A percentile compares a stretch with the other conserved stretches of the same genome.
Evolutionary conservation across 371 early-diverging fungal genomes (phyloP).

Genomic region (Funneliformis caledonium): DNA sequence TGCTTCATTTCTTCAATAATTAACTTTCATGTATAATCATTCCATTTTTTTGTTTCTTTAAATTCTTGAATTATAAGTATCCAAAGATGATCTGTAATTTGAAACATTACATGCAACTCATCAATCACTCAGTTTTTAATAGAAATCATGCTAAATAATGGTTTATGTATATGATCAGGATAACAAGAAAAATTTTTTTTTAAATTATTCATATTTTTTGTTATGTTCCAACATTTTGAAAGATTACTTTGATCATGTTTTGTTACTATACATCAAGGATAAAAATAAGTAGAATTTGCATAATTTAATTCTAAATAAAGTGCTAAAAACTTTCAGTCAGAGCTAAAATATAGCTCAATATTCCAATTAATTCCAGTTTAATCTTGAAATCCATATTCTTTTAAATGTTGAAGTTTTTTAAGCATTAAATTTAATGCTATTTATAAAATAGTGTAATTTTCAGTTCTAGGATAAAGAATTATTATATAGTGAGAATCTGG

Average conservation of each 20-base stretch:
- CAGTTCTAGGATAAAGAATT: not conserved
- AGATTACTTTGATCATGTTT: not conserved
- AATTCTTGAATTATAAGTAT: not conserved
- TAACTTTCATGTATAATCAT: not conserved
- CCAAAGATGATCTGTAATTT: constrained; percentile 5
- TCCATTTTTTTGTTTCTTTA: not conserved
- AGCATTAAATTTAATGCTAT: too few relatives aligned
- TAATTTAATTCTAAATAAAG: constrained; percentile 1
- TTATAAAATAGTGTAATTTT: too few relatives aligned
- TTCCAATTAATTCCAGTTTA: too few relatives aligned
- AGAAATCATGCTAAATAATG: not conserved
- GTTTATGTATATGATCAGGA: not conserved
- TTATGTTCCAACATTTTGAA: too few relatives aligned
- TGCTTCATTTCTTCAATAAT: not conserved
- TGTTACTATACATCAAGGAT: not conserved
- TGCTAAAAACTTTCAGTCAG: too few relatives aligned
- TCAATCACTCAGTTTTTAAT: too few relatives aligned
- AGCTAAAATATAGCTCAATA: not conserved
- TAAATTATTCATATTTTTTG: not conserved
- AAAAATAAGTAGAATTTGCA: constrained; percentile 7
- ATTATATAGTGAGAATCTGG: not conserved
- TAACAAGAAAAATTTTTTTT: not conserved
- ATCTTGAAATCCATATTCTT: not conserved
- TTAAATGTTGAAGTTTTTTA: too few relatives aligned
- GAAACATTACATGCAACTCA: constrained; percentile 13